A percentile compares a stretch with the other conserved stretches of the same genome.
Conservation (phyloP, 164 flowering plant genomes). For the Vitis vinifera region DNA sequence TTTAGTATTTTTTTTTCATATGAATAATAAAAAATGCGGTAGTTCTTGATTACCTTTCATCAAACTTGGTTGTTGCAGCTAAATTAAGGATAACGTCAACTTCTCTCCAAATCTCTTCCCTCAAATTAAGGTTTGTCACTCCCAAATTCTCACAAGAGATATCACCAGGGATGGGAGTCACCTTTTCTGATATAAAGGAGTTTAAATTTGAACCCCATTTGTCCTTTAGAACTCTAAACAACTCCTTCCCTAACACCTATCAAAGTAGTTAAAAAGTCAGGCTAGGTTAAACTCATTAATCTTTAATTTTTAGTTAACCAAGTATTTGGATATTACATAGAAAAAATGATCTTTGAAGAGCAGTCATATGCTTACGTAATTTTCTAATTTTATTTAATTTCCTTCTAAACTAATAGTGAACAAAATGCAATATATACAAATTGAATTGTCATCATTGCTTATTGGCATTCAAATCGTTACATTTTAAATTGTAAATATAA, state of each 20-base stretch:
- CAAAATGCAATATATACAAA: no score
- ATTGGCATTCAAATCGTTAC: no score
- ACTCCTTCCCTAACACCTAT: constrained; percentile 58
- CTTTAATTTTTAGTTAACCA: no score
- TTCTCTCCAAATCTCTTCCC: constrained; percentile 40
- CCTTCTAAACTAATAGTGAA: no score
- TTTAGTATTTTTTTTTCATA: background rate
- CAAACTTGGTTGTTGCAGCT: constrained; percentile 71
- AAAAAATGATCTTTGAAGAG: no score
- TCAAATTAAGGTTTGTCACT: constrained; percentile 33
- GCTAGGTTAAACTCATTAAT: no score
- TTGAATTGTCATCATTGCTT: no score
- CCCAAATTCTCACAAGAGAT: constrained; percentile 44
- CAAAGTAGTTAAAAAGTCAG: no score
- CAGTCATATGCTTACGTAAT: no score
- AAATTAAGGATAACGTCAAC: constrained; percentile 47
- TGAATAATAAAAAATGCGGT: background rate
- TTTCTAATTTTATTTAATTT: no score
- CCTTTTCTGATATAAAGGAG: constrained; percentile 41
- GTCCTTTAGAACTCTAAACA: constrained; percentile 50
- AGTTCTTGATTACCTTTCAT: constrained; percentile 23
- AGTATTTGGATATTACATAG: no score
- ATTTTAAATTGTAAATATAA: no score
- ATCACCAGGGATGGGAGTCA: constrained; percentile 51
- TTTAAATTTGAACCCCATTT: constrained; percentile 34